Evolutionary conservation across 2,329 filamentous ascomycete species (phyloP).

Genomic region (Lachnellula subtilissima): DNA sequence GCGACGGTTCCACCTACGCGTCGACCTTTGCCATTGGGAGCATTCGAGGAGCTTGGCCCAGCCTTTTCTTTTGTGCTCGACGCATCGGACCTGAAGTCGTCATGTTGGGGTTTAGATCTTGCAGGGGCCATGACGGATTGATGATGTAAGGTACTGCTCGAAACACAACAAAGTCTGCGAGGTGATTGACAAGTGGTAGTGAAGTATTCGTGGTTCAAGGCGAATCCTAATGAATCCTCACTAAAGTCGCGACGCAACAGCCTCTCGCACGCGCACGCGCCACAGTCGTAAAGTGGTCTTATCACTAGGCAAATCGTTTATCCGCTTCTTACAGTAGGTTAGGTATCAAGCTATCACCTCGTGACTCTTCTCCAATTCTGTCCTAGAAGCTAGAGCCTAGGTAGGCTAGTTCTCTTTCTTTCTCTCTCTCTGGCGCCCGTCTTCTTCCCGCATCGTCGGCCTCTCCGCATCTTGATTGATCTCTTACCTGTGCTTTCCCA

Average conservation of each 20-base stretch:
- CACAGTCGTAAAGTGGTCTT: neutral
- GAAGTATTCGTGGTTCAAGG: neutral
- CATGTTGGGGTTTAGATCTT: slow-evolving; percentile 27
- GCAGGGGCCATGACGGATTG: slow-evolving; percentile 26
- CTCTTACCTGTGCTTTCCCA: neutral
- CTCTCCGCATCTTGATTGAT: neutral
- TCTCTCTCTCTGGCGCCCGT: neutral
- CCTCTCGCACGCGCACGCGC: neutral
- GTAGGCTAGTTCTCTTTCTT: neutral
- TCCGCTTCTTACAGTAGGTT: too few relatives aligned
- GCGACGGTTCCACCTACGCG: slow-evolving; percentile 19
- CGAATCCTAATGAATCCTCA: neutral
- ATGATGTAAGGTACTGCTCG: too few relatives aligned
- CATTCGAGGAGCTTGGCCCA: slow-evolving; percentile 13
- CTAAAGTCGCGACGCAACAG: neutral
- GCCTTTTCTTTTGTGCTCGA: slow-evolving; percentile 34
- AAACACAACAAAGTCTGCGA: too few relatives aligned
- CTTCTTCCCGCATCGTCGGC: neutral
- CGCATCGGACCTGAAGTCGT: slow-evolving; percentile 34
- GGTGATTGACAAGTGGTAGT: too few relatives aligned
- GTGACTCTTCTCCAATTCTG: neutral
- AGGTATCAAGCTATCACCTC: neutral
- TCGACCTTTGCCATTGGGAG: slow-evolving; percentile 29
- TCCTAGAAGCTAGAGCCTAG: neutral
- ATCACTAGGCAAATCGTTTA: neutral